phyloP scores from a whole-genome alignment of 345 rosid genomes.

The Mangifera indica region DNA sequence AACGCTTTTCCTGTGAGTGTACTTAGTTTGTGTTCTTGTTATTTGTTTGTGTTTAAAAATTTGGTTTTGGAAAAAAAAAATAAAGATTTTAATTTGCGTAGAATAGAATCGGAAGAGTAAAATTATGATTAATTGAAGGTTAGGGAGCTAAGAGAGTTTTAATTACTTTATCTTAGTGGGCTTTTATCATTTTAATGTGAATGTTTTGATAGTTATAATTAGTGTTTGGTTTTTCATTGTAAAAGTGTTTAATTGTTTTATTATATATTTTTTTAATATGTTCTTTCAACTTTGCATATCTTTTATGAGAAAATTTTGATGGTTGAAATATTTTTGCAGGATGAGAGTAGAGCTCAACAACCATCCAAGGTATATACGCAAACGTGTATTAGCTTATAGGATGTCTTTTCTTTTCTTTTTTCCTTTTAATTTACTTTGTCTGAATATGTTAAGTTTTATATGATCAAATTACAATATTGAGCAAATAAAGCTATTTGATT shows the following conservation, averaged over 20 bases:
- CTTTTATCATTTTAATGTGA: not conserved
- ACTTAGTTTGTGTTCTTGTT: not conserved
- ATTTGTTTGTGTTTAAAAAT: no score
- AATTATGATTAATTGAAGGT: not conserved
- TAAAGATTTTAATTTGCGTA: no score
- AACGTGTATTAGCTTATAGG: not conserved
- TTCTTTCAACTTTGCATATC: not conserved
- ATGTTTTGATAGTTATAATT: not conserved
- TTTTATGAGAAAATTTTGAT: constrained; percentile 6
- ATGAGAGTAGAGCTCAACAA: constrained; percentile 30
- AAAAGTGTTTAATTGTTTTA: not conserved
- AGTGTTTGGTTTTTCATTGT: not conserved
- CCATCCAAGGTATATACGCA: constrained; percentile 40
- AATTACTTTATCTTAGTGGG: not conserved
- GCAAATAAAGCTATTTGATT: not conserved
- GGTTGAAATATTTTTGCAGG: constrained; percentile 32
- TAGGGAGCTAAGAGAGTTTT: not conserved
- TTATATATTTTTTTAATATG: not conserved
- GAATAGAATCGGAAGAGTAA: not conserved
- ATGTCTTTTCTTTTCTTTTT: not conserved
- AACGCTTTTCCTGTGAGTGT: constrained; percentile 42
- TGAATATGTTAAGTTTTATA: not conserved
- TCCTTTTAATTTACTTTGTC: no score
- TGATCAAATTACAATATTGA: not conserved
- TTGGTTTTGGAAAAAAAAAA: not conserved